Evolutionary conservation across 805 yeast genomes (phyloP).

Genomic region (Blastobotrys muscicola): DNA sequence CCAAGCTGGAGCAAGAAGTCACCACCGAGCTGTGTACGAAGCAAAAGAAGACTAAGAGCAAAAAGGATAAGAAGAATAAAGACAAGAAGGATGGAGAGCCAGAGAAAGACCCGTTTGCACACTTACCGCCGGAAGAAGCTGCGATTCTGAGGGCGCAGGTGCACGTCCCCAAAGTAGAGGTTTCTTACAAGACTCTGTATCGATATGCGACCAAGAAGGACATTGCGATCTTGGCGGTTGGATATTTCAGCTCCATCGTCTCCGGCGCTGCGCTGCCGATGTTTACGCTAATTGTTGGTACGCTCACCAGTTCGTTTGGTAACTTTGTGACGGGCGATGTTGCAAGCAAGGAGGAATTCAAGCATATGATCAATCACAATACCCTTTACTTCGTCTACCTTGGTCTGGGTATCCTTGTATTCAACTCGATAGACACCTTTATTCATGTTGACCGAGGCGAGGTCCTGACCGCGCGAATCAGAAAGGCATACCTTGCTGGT

Average conservation of each 20-base stretch:
- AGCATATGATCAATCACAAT: constrained; percentile 26
- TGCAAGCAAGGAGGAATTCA: constrained; percentile 23
- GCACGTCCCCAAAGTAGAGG: constrained; percentile 13
- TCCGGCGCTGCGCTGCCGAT: constrained; percentile 34
- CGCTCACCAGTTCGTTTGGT: constrained; percentile 30
- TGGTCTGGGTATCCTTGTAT: constrained; percentile 29
- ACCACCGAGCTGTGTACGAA: not conserved
- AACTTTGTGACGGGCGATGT: constrained; percentile 21
- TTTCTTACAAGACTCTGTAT: constrained; percentile 25
- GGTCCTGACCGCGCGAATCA: constrained; percentile 31
- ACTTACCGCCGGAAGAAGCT: constrained; percentile 25
- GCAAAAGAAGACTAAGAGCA: constrained; percentile 1
- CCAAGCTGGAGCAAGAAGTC: constrained; percentile 10
- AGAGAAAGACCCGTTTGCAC: constrained; percentile 21
- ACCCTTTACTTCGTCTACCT: constrained; percentile 33
- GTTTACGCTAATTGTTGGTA: constrained; percentile 34
- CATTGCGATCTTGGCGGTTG: constrained; percentile 21
- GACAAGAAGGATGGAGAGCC: constrained; percentile 3
- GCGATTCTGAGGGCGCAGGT: constrained; percentile 28
- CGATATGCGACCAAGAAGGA: constrained; percentile 28
- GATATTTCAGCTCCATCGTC: constrained; percentile 26
- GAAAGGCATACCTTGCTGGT: constrained; percentile 29
- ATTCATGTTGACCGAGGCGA: constrained; percentile 34
- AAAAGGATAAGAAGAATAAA: constrained; percentile 1
- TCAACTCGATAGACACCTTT: constrained; percentile 27